Evolutionary conservation across 371 early-diverging fungal species (phyloP).

Genomic region (Syncephalis fuscata): DNA sequence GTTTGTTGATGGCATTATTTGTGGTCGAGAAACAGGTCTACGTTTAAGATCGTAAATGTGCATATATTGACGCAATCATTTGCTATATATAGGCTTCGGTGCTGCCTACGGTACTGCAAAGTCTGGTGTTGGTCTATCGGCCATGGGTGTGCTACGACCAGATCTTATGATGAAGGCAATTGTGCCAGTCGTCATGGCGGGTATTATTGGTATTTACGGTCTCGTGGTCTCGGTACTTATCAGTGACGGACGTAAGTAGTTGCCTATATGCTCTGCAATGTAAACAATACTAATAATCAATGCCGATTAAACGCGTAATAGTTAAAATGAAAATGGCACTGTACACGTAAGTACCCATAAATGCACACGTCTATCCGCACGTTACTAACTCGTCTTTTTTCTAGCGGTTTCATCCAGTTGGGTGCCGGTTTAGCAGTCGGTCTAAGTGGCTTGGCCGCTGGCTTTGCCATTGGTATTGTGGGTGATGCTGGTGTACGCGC

Average conservation of each 20-base stretch:
- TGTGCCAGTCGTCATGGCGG: conserved; percentile 86
- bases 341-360: conserved; percentile 18
- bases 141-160: conserved; percentile 76
- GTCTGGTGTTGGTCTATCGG: conserved; percentile 76
- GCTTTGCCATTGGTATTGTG: conserved; percentile 82
- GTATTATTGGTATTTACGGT: conserved; percentile 88
- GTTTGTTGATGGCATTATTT: not conserved
- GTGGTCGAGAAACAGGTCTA: not conserved
- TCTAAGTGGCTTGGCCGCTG: conserved; percentile 73
- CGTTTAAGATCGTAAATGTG: not conserved
- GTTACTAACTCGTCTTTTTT: not conserved
- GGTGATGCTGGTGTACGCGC: conserved; percentile 81
- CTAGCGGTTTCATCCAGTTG: conserved; percentile 62
- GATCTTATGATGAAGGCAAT: conserved; percentile 77
- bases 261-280: not conserved
- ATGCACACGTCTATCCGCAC: too few relatives aligned
- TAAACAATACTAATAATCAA: not conserved
- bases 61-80: too few relatives aligned
- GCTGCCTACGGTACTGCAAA: conserved; percentile 89
- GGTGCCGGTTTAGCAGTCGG: conserved; percentile 80
- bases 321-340: conserved; percentile 35
- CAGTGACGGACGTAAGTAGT: conserved; percentile 50
- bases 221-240: conserved; percentile 73
- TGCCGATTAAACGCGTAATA: conserved; percentile 2
- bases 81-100: conserved; percentile 64